Base-by-base conservation (phyloP, 352 stramenopile genomes). In the Globisporangium paddicum region DNA sequence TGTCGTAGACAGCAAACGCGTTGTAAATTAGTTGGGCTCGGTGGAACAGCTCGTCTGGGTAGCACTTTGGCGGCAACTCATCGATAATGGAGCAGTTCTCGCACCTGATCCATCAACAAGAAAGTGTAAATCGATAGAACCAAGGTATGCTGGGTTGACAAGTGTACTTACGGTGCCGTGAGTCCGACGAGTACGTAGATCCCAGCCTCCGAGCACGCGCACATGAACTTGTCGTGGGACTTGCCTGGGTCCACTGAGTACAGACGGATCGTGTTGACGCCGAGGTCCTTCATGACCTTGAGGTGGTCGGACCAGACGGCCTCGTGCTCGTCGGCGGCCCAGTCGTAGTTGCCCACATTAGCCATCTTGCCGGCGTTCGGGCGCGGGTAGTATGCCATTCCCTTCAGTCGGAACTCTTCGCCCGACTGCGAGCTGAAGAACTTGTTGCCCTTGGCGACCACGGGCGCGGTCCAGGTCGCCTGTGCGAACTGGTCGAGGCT, bases 101-200 rank as follows among this genome's bases (percentile, higher is more conserved):
- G 48, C 82, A 91, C 18, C 77, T 87, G 13, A 38, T 9, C 28
- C 50, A 42, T n/a, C n/a, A n/a, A n/a, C n/a, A n/a, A n/a, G n/a
- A n/a, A n/a, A n/a, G n/a, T n/a, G n/a, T n/a, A n/a, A n/a, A n/a
- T n/a, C n/a, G n/a, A 44, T 1, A 40, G 8, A 66, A 1, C 41
- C 18, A 51, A 25, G 2, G 58, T 16, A 53, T 2, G 18, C 1
- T 40, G 19, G 25, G 19, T 8, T 25, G 5, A 8, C 3, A 35
- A 2, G 55, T 13, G 25, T 19, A 51, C 62, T 32, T 75, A 89
- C 35, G 79, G 66, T 10, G 82, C 82, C 0, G 69, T 63, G 61
- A 93, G 75, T 37, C 79, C 82, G 2, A 93, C 55, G 14, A 86
- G 71, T 23, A 87, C 73, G 67, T 93, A 93, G 60, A 93, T 93